phyloP scores from a whole-genome alignment of 345 rosid genomes.

The Gossypium stocksii region DNA sequence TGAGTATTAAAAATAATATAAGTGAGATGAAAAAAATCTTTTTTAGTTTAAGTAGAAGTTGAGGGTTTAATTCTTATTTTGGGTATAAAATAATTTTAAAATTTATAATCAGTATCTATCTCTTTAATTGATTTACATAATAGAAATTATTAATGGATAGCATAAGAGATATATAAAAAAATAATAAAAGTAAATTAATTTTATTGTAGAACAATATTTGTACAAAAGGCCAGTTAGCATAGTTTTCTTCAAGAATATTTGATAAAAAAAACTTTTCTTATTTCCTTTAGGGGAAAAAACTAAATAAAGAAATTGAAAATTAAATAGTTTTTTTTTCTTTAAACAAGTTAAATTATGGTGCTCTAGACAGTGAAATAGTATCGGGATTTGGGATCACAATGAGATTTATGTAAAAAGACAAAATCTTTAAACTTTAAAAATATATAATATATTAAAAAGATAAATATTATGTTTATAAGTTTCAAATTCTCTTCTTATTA shows the following conservation, averaged over 20 bases:
- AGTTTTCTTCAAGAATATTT: background rate
- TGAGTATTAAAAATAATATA: too few relatives aligned
- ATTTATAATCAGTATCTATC: accelerated
- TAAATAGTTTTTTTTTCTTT: background rate
- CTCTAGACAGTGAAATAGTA: too few relatives aligned
- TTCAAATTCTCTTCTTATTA: too few relatives aligned
- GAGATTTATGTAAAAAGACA: too few relatives aligned
- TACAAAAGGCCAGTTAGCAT: background rate
- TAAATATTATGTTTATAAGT: background rate
- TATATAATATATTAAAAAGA: background rate
- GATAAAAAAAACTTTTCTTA: too few relatives aligned
- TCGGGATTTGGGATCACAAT: background rate
- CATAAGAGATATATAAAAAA: too few relatives aligned
- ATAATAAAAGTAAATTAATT: background rate
- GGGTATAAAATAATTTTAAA: accelerated
- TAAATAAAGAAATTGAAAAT: too few relatives aligned
- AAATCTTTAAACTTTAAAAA: background rate
- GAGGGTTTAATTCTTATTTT: accelerated
- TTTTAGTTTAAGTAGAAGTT: too few relatives aligned
- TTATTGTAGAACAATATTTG: background rate
- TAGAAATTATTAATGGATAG: accelerated
- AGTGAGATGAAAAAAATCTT: too few relatives aligned
- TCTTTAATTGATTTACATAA: too few relatives aligned
- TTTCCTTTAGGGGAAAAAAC: too few relatives aligned
- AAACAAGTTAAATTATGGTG: too few relatives aligned